Percentiles rank a stretch among this genome's conserved stretches.
These are phyloP conservation scores for Clausena lansium DNA, from an alignment of 345 rosid genomes.

Conservation along the genomic window DNA sequence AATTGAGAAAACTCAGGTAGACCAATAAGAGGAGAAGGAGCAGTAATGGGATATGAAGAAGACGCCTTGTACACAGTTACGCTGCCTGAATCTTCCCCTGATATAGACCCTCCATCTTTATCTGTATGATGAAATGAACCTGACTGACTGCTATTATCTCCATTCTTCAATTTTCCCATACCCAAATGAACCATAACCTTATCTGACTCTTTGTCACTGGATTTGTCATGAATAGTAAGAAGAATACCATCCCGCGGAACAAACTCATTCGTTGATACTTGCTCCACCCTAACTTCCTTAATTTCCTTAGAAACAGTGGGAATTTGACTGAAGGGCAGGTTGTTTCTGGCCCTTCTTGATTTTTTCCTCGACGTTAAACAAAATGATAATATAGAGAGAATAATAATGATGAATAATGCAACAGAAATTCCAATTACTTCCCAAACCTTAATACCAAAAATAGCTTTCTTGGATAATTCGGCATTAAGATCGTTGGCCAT, in stretches of 20 bases:
- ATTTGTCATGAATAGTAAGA: constrained; percentile 66
- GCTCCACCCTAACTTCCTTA: constrained; percentile 88
- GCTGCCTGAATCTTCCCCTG: constrained; percentile 71
- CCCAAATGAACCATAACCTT: constrained; percentile 82
- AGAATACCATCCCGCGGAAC: constrained; percentile 69
- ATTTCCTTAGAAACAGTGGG: constrained; percentile 89
- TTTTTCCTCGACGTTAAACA: constrained; percentile 72
- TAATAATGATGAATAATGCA: constrained; percentile 61
- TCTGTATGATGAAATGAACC: constrained; percentile 57
- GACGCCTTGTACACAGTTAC: constrained; percentile 51
- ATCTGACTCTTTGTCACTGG: constrained; percentile 68
- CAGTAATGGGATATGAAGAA: constrained; percentile 63
- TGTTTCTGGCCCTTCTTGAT: constrained; percentile 52
- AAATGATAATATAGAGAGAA: constrained; percentile 68
- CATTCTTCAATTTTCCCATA: constrained; percentile 61
- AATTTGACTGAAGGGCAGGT: constrained; percentile 58
- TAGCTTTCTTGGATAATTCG: constrained; percentile 64
- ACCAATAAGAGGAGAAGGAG: constrained; percentile 70
- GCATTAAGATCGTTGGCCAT: constrained; percentile 71
- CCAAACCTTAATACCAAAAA: constrained; percentile 85
- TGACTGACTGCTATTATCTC: constrained; percentile 51
- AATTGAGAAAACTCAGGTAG: constrained; percentile 77
- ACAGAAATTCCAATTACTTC: constrained; percentile 77
- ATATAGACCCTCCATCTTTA: constrained; percentile 64
- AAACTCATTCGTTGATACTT: constrained; percentile 57